Percentiles rank a stretch among this genome's conserved stretches.
These are phyloP conservation scores for Thalassiosira delicatula DNA, from an alignment of 352 stramenopile species.

Conservation along the genomic window DNA sequence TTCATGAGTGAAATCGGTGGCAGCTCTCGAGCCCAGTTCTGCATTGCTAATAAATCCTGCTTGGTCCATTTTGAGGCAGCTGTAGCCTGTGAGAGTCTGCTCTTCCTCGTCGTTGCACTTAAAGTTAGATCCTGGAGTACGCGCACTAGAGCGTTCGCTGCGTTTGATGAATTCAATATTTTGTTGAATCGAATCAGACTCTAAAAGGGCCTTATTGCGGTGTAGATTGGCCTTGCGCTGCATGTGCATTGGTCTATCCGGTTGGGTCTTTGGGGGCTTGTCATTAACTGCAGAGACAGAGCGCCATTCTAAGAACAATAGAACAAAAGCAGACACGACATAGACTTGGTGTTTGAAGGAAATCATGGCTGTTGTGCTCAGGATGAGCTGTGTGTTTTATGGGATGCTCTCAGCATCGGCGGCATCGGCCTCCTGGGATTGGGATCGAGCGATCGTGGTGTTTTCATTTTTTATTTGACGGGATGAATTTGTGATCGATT, in stretches of 20 bases:
- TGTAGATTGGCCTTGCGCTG: background rate
- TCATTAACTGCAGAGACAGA: background rate
- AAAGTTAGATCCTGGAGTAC: background rate
- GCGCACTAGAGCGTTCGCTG: background rate
- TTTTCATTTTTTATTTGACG: too few relatives aligned
- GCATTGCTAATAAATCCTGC: conserved; percentile 1
- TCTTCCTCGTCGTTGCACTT: conserved; percentile 1
- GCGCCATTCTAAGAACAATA: conserved; percentile 1
- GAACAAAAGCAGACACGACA: background rate
- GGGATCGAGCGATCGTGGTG: too few relatives aligned
- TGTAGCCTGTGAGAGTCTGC: background rate
- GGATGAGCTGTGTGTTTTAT: conserved; percentile 66
- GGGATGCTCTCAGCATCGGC: too few relatives aligned
- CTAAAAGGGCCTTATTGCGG: background rate
- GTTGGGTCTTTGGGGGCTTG: too few relatives aligned
- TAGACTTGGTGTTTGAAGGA: background rate
- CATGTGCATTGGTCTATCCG: background rate
- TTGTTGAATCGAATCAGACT: background rate
- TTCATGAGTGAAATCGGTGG: conserved; percentile 5
- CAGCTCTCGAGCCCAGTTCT: background rate
- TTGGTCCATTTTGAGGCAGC: background rate
- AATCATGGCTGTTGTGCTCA: conserved; percentile 1
- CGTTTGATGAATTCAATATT: conserved; percentile 13
- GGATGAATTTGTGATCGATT: too few relatives aligned
- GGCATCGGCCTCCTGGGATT: too few relatives aligned